Evolutionary conservation across 805 yeast genomes (phyloP), one percentile per base, ranked within the genome.

Genomic region (Saturnispora sekii): DNA sequence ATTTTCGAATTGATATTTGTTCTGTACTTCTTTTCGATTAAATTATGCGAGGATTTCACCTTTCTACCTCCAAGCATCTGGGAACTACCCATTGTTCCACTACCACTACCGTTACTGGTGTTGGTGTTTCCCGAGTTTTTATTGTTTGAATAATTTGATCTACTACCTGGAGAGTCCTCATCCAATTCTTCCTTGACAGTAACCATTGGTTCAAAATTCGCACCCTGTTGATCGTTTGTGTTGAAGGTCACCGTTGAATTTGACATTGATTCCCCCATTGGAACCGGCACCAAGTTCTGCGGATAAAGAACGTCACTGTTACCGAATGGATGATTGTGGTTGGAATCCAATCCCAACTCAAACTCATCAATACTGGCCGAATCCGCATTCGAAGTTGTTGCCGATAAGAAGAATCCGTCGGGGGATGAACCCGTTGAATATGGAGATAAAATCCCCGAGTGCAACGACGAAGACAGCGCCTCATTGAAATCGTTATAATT

Each of bases 11-110:
- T 84, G 56, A 84, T 82, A 56, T 84, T 84, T 11, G 87, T 81
- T 57, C 95, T 66, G 63, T 84, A 84, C 60, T 83, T 80, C 63
- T 84, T 84, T 57, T 85, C 95, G 53, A 84, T 82, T 71, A 84
- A 74, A 57, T 84, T 85, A 62, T 84, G 95, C 11, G 86, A 76
- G 2, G 83, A 73, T 63, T 81, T 77, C 42, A 74, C 70, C 50
- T 69, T 70, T 48, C 69, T 71, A 32, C 58, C 59, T 11, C 53
- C 56, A 32, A 51, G 52, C 3, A 33, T 4, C 10, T 37, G 29
- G 11, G 42, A 21, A 34, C 28, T 30, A 40, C 44, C 30, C 16
- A 33, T 15, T 10, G 18, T 26, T 39, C 49, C 32, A 37, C 48
- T 31, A 31, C 54, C 45, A 15, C 34, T 32, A 12, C 37, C 26